A percentile compares a stretch with the other conserved stretches of the same genome.
Conservation (phyloP, 2,329 filamentous ascomycete genomes). For the Aspergillus bombycis region DNA sequence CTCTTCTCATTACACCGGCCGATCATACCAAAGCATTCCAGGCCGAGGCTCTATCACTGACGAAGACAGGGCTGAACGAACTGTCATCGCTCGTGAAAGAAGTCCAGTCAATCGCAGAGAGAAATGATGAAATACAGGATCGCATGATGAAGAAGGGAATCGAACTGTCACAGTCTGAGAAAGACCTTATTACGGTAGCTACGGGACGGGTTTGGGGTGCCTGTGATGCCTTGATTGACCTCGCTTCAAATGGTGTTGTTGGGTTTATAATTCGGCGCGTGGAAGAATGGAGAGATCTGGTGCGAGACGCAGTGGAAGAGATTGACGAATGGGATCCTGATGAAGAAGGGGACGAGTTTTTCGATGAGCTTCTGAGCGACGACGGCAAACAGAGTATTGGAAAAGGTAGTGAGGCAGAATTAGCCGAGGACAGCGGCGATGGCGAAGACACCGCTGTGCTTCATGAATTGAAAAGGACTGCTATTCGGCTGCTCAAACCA, state of each 20-base stretch:
- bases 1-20: conserved; percentile 64
- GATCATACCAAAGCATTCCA: conserved; percentile 67
- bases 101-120: conserved; percentile 55
- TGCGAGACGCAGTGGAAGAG: conserved; percentile 83
- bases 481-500: conserved; percentile 47
- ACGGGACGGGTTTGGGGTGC: conserved; percentile 83
- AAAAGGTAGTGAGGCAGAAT: conserved; percentile 17
- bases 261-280: conserved; percentile 73
- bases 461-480: conserved; percentile 44
- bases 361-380: conserved; percentile 41
- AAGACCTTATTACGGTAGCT: conserved; percentile 62
- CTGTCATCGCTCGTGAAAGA: conserved; percentile 62
- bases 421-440: conserved; percentile 25
- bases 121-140: conserved; percentile 46
- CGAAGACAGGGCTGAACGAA: conserved; percentile 64
- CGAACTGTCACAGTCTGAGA: conserved; percentile 35
- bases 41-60: conserved; percentile 64
- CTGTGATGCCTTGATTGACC: conserved; percentile 71
- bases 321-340: conserved; percentile 86
- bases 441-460: conserved; percentile 38
- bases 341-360: conserved; percentile 61
- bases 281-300: conserved; percentile 71
- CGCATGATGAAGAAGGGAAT: conserved; percentile 28
- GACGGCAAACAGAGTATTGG: conserved; percentile 28
- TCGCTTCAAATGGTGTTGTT: conserved; percentile 69